Evolutionary conservation across 495 filamentous ascomycete species (phyloP).

Genomic region (Penicillium ochrochloron): DNA sequence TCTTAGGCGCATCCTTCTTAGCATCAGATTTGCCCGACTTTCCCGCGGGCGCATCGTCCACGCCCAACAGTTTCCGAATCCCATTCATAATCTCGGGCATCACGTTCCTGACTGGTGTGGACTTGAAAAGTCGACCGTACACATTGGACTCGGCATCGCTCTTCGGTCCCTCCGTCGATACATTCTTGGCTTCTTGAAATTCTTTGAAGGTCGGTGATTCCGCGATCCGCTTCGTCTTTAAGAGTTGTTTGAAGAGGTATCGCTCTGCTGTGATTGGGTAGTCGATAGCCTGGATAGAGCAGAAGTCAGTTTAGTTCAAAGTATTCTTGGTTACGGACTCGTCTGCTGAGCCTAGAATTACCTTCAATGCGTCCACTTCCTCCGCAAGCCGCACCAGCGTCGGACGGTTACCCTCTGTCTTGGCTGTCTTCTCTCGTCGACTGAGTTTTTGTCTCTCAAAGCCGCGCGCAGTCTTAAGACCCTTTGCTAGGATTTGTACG

Average conservation of each 20-base stretch:
- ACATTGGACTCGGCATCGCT: conserved; percentile 72
- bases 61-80: conserved; percentile 63
- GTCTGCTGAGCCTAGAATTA: conserved; percentile 29
- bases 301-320: background rate
- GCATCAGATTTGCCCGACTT: conserved; percentile 30
- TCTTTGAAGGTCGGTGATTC: conserved; percentile 51
- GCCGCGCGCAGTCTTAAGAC: conserved; percentile 78
- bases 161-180: conserved; percentile 41
- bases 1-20: conserved; percentile 27
- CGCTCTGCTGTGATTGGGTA: conserved; percentile 64
- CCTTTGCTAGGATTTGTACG: conserved; percentile 64
- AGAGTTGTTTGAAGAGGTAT: conserved; percentile 76
- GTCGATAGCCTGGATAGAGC: conserved; percentile 58
- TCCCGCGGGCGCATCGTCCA: conserved; percentile 53
- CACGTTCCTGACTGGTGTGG: conserved; percentile 71
- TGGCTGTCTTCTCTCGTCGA: conserved; percentile 71
- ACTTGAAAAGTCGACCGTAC: conserved; percentile 77
- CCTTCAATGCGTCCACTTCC: conserved; percentile 79
- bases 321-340: background rate
- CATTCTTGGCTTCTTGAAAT: conserved; percentile 41
- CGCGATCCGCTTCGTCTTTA: conserved; percentile 71
- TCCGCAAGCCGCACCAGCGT: conserved; percentile 62
- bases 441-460: conserved; percentile 90
- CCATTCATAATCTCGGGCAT: conserved; percentile 64
- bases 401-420: conserved; percentile 45